Base-by-base conservation (phyloP, 192 early-diverging fungal genomes). In the Funneliformis mosseae region DNA sequence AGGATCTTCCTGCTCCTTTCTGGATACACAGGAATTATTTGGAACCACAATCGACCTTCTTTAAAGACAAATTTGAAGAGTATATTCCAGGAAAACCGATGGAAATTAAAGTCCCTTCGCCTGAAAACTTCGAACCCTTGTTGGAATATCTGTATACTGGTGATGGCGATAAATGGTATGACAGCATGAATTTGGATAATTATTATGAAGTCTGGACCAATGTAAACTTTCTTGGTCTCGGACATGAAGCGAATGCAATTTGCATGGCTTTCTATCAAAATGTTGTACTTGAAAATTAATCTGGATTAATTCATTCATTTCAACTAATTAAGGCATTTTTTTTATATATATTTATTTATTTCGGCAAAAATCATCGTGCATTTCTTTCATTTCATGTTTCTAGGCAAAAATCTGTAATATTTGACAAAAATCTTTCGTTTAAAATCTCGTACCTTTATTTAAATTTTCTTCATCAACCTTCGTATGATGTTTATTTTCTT, bases 81-180 rank as follows among this genome's bases (percentile, higher is more conserved):
- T 25, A 7, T 25, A 11, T 4, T 6, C n/a, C 27, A 28, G 0
- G 63, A 28, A 28, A 8, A 28, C 0, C 3, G 8, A 28, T 66
- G 5, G 9, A 14, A n/a, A 28, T 66, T 27, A 66, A 14, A 3
- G 9, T 66, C 7, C 63, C 63, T 5, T 66, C 63, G 10, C 63
- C 63, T 3, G 63, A 66, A 5, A 28, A 9, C 5, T 66, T 66
- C 8, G 63, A 16, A n/a, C 27, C 63, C 2, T 28, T 66, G 27
- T 66, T 66, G 3, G 63, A 66, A 66, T 66, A 28, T 66, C 27
- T 66, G 25, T 66, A 66, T 66, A 66, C 63, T 28, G 63, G 63
- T 27, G 9, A 66, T 25, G 25, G 27, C 5, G 63, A 66, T 7
- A 66, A 66, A 10, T 66, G 63, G 63, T 66, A 66, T 23, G 63